A percentile compares a stretch with the other conserved stretches of the same genome.
Evolutionary conservation across 2,329 filamentous ascomycete genomes (phyloP).

Genomic region (Aspergillus calidoustus): DNA sequence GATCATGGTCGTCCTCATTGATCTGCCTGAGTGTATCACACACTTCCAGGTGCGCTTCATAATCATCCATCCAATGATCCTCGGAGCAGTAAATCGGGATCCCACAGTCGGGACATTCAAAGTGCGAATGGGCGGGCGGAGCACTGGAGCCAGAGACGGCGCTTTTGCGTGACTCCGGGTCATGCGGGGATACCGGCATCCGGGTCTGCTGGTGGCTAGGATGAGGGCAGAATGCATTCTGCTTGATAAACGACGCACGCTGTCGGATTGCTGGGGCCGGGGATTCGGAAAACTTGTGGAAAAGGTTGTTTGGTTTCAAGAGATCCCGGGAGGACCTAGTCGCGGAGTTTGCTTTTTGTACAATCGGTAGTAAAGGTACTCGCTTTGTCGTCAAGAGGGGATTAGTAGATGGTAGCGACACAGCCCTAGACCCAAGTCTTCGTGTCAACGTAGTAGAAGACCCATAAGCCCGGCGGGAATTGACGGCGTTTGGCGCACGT

Average conservation of each 20-base stretch:
- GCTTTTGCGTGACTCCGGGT: conserved; percentile 65
- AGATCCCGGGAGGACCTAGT: conserved; percentile 42
- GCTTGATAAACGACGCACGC: conserved; percentile 86
- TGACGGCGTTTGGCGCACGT: conserved; percentile 30
- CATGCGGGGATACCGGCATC: conserved; percentile 66
- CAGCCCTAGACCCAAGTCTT: conserved; percentile 34
- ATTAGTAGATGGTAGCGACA: conserved; percentile 21
- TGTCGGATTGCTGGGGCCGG: conserved; percentile 86
- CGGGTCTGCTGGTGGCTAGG: conserved; percentile 81
- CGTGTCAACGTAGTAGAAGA: conserved; percentile 31
- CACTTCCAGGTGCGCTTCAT: conserved; percentile 87
- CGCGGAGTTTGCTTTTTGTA: conserved; percentile 33
- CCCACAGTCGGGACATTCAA: conserved; percentile 96
- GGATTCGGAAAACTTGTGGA: conserved; percentile 88
- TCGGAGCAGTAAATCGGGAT: conserved; percentile 92
- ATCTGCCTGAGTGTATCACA: conserved; percentile 91
- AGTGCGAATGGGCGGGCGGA: conserved; percentile 81
- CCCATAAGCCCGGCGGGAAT: conserved; percentile 31
- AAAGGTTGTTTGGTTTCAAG: conserved; percentile 78
- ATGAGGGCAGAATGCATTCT: conserved; percentile 93
- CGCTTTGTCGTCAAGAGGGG: conserved; percentile 27
- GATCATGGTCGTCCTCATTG: conserved; percentile 97
- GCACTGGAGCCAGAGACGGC: conserved; percentile 45
- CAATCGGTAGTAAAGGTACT: conserved; percentile 21
- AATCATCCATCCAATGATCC: conserved; percentile 94